A percentile compares a stretch with the other conserved stretches of the same genome.
Conservation (phyloP, 2,329 filamentous ascomycete genomes). For the Clarireedia paspali region DNA sequence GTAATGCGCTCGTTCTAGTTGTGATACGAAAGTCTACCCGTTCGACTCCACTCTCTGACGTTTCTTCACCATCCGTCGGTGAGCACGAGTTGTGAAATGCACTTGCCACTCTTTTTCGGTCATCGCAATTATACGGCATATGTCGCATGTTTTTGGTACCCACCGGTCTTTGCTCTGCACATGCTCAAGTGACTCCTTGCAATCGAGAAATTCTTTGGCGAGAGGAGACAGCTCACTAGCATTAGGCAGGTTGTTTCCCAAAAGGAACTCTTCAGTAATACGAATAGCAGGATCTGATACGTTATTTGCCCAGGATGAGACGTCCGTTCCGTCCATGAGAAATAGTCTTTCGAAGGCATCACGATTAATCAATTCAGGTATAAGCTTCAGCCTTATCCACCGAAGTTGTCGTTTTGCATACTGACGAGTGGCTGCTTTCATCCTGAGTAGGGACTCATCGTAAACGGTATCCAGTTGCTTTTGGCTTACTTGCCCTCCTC, state of each 20-base stretch:
- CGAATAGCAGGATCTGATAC: conserved; percentile 58
- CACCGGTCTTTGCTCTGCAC: conserved; percentile 37
- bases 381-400: conserved; percentile 81
- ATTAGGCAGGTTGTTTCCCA: conserved; percentile 34
- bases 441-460: conserved; percentile 57
- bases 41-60: background rate
- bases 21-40: background rate
- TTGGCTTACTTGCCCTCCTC: conserved; percentile 23
- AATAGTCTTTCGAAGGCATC: conserved; percentile 55
- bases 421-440: conserved; percentile 75
- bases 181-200: conserved; percentile 39
- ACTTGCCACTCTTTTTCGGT: conserved; percentile 45
- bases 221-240: conserved; percentile 49
- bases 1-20: background rate
- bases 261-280: conserved; percentile 58
- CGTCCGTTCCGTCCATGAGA: conserved; percentile 72
- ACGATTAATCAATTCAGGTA: conserved; percentile 55
- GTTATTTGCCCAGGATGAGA: conserved; percentile 49
- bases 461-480: conserved; percentile 48
- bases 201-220: conserved; percentile 48
- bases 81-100: conserved; percentile 38
- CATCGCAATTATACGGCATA: conserved; percentile 59
- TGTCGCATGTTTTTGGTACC: conserved; percentile 55
- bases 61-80: conserved; percentile 29
- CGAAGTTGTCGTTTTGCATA: conserved; percentile 79